Evolutionary conservation across 345 rosid genomes (phyloP), one percentile per base, ranked within the genome.

Genomic region (Ceriops tagal): DNA sequence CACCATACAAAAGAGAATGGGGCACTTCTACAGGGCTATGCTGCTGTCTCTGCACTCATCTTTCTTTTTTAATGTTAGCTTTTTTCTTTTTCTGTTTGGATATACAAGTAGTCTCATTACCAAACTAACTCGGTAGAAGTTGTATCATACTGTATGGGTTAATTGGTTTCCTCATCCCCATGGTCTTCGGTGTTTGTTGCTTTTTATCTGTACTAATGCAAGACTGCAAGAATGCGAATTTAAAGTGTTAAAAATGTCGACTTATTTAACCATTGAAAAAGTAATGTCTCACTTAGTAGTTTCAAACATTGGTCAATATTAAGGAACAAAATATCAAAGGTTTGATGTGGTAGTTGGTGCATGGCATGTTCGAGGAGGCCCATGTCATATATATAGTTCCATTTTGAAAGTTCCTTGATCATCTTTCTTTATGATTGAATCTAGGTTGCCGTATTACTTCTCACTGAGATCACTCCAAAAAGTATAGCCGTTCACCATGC

Each of bases 381-480:
- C 21, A 1, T 62, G 6, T 64, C 21, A 53, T 22, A 37, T 24
- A 15, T 20, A 31, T 53, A 46, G 6, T n/a, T 19, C 35, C 31
- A 32, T 66, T 73, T 58, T 64, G 53, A 66, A 52, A 19, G 9
- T 28, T 70, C 32, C 16, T 51, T 71, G 64, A 62, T 53, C 22
- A 49, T 58, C 28, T 53, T 21, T 60, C 53, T 72, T 8, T 8
- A 52, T 61, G 37, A 65, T 67, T 71, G 47, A 61, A 66, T 51
- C 65, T 82, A 95, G 99, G 99, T 95, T 74, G 93, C 96, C 55
- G 77, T 95, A 59, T 78, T 95, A 79, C 96, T 95, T 61, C 91
- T 95, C 30, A 92, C 99, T 24, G 99, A 95, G 85, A 95, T 95
- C 71, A 95, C 98, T 82, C 99, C 99, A 58, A 95, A 95, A 81